These are phyloP conservation scores for Malassezia caprae DNA, from an alignment of 1,284 basidiomycete species.

Conservation along the genomic window DNA sequence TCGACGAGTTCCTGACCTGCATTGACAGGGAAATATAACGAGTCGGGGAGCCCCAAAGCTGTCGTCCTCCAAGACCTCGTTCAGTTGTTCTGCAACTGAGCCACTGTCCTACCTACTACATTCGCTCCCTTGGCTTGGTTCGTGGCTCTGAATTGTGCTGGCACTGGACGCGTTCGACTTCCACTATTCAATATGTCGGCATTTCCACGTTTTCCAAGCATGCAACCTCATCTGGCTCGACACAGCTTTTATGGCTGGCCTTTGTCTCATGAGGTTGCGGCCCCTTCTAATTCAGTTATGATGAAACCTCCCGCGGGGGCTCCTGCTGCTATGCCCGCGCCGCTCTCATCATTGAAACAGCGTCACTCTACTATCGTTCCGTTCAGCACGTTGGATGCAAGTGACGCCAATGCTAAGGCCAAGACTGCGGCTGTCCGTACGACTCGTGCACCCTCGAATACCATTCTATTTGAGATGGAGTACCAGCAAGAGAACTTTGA, in stretches of 20 bases:
- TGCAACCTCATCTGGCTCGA: constrained; percentile 3
- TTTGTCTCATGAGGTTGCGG: not conserved
- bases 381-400: not conserved
- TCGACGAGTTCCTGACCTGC: not conserved
- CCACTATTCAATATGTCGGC: not conserved
- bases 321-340: not conserved
- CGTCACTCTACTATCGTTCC: constrained; percentile 8
- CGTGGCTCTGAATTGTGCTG: not conserved
- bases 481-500: constrained; percentile 81
- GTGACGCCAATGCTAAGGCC: not conserved
- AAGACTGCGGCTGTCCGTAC: constrained; percentile 14
- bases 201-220: not conserved
- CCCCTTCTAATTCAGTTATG: not conserved
- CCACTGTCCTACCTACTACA: constrained; percentile 1
- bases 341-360: not conserved
- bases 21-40: not conserved
- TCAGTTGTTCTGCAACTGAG: not conserved
- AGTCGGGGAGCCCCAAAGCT: not conserved
- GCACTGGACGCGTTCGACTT: not conserved
- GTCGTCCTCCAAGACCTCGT: not conserved
- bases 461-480: constrained; percentile 64
- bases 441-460: constrained; percentile 19
- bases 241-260: constrained; percentile 19
- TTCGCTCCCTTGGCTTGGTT: constrained; percentile 2
- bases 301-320: not conserved